Evolutionary conservation across 2,329 filamentous ascomycete genomes (phyloP).

Genomic region (Penicillium thymicola): DNA sequence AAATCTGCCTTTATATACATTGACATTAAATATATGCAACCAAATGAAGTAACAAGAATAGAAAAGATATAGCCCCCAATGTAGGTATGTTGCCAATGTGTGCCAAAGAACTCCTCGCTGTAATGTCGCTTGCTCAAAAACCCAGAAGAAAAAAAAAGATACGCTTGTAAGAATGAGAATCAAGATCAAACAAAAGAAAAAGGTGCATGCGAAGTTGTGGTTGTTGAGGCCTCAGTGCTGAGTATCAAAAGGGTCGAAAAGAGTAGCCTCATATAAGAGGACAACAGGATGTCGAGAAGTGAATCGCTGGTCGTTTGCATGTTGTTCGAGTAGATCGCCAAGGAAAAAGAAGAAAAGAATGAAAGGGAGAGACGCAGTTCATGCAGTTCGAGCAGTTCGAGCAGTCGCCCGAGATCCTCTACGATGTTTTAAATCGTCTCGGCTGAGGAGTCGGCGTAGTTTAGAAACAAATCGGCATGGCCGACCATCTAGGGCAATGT

Average conservation of each 20-base stretch:
- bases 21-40: not conserved
- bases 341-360: not conserved
- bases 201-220: not conserved
- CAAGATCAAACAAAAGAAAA: conserved; percentile 5
- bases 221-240: not conserved
- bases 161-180: not conserved
- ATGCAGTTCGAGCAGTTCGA: conserved; percentile 10
- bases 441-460: conserved; percentile 32
- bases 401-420: conserved; percentile 17
- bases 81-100: not conserved
- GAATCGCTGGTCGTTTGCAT: not conserved
- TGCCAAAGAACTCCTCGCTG: conserved; percentile 8
- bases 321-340: not conserved
- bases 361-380: conserved; percentile 4
- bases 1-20: not conserved
- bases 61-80: not conserved
- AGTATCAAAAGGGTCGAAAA: not conserved
- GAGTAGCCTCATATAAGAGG: not conserved
- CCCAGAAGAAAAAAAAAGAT: not conserved
- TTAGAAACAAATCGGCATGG: conserved; percentile 31
- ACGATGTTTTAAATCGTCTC: conserved; percentile 31
- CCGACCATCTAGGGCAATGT: conserved; percentile 23
- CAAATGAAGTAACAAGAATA: not conserved
- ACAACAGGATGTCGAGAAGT: not conserved
- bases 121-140: not conserved